phyloP scores from a whole-genome alignment of 78 protist genomes.

The Andalucia godoyi region DNA sequence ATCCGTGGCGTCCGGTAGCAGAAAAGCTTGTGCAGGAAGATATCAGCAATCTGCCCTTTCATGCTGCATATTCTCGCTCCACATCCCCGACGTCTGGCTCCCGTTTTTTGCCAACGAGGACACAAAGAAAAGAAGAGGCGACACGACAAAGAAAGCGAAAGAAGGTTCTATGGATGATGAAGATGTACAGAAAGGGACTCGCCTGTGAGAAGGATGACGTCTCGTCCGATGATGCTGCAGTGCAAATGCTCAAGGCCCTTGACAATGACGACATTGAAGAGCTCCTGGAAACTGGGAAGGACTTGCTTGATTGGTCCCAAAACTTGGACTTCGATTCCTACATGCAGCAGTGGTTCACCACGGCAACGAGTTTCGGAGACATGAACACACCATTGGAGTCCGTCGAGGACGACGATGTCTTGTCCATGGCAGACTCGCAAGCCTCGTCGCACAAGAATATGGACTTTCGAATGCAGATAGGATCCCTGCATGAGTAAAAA shows the following conservation, averaged over 20 bases:
- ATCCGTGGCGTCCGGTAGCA: constrained; percentile 24
- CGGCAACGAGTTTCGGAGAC: constrained; percentile 9
- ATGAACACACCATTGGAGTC: too few species aligned
- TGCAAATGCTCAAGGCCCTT: background rate
- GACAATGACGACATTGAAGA: background rate
- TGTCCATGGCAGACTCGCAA: too few species aligned
- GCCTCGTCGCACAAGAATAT: too few species aligned
- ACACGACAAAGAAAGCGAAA: background rate
- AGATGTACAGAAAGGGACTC: background rate
- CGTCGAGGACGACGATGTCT: too few species aligned
- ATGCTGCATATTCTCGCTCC: too few species aligned
- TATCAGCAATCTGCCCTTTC: too few species aligned
- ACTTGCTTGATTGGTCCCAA: background rate
- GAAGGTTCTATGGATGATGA: background rate
- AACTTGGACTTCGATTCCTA: constrained; percentile 11
- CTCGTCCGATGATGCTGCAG: background rate
- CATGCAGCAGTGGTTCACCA: background rate
- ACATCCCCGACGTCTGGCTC: background rate
- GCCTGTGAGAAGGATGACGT: background rate
- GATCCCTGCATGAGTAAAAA: too few species aligned
- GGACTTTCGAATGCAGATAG: too few species aligned
- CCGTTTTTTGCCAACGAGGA: background rate
- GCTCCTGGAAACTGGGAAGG: background rate
- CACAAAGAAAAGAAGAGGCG: background rate
- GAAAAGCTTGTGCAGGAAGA: background rate